Evolutionary conservation across 257 asterid genomes (phyloP), one percentile per base, ranked within the genome.

Genomic region (Verbena officinalis): DNA sequence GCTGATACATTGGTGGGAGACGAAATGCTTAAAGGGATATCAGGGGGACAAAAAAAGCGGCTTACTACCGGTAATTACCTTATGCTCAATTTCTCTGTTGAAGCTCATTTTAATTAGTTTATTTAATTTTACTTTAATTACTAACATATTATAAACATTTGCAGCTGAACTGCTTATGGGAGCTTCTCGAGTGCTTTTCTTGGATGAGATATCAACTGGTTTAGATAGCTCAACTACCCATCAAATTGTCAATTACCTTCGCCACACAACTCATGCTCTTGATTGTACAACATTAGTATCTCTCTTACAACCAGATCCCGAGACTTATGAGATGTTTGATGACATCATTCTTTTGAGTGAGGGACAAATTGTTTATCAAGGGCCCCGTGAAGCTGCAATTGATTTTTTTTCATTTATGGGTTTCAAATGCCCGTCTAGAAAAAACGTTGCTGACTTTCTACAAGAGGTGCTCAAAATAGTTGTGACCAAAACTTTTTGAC

Each of bases 141-240:
- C 80, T 72, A 70, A 75, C 73, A 70, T 65, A 55, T 49, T 62
- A 55, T 49, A 21, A 64, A 65, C 65, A 46, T 73, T 55, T 62
- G 74, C 93, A 90, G 98, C 95, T 70, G 98, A 91, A 72, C 76
- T 91, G 87, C 87, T 91, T 62, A 78, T 91, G 88, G 98, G 98
- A 74, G 83, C 95, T 46, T 81, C 95, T 54, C 81, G 93, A 68
- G 95, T 84, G 39, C 88, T 86, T 68, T 66, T 91, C 67, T 79
- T 91, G 94, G 98, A 91, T 73, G 98, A 91, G 80, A 91, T 91
- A 70, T 91, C 98, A 31, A 91, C 91, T 1, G 98, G 98, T 31
- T 73, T 91, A 36, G 98, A 91, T 77, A 91, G 95, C 72, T 91
- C 98, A 17, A 88, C 98, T 21, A 91, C 98, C 5, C 89, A 73